Base-by-base conservation (phyloP, 371 early-diverging fungal genomes). In the Funneliformis caledonium region DNA sequence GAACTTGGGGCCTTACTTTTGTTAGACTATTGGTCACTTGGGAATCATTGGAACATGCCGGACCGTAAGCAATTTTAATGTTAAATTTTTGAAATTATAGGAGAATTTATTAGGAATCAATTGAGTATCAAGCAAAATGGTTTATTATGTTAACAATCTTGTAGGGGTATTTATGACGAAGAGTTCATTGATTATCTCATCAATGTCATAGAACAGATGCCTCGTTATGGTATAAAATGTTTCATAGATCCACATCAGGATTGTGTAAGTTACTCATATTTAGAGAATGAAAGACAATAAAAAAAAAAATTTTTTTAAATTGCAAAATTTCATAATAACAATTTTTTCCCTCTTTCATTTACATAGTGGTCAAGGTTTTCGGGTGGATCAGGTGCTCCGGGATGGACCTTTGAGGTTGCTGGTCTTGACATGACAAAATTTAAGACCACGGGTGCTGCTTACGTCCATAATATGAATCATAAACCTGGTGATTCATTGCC, bases 201-300 rank as follows among this genome's bases (percentile, higher is more conserved):
- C 64, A 76, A 86, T 68, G 67, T 96, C 12, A 80, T 96, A 16
- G 83, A 87, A 45, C 89, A 89, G 82, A 93, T 92, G 81, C 85
- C 88, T 65, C 76, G 87, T 33, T 91, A 93, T 83, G 92, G 92
- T 2, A 86, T 97, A 67, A 89, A 91, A 81, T 93, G 93, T 67
- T 94, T 93, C 74, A 93, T 97, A 50, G 96, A 94, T 83, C 94
- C 94, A 43, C 94, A 94, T 82, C 94, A 94, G 82, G 94, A 94
- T 82, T 47, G 65, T 19, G 78, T 78, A 68, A 43, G 78, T 67
- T 9, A 43, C 19, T 70, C 2, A n/a, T 70, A 43, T 43, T 45
- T 14, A 47, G 10, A n/a, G 16, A 8, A 4, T 47, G 22, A 2
- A n/a, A 16, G 48, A 37, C 1, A 37, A 37, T 3, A 37, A 37